These are phyloP conservation scores for Plasmodium gonderi DNA, from an alignment of 169 alveolate species.

Conservation along the genomic window DNA sequence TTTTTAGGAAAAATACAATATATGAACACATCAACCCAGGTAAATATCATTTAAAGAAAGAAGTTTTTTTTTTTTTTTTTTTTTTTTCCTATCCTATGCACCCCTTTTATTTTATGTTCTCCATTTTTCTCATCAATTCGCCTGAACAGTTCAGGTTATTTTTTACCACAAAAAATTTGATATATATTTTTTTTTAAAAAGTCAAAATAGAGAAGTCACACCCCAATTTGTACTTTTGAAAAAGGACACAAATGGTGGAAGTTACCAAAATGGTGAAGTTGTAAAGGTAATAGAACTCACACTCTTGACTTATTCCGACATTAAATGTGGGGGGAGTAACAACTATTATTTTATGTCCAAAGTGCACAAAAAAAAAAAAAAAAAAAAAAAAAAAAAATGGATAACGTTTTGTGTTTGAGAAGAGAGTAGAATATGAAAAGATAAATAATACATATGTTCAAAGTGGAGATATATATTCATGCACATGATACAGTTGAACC, in stretches of 20 bases:
- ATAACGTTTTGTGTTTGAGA: too few relatives aligned
- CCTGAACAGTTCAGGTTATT: background rate
- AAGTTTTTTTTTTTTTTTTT: background rate
- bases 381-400: slow-evolving; percentile 11
- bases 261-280: background rate
- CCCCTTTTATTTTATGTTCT: background rate
- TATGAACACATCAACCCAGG: background rate
- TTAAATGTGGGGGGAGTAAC: background rate
- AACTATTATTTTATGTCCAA: background rate
- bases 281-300: background rate
- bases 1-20: too few relatives aligned
- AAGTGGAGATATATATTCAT: too few relatives aligned
- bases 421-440: too few relatives aligned
- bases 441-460: too few relatives aligned
- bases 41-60: background rate
- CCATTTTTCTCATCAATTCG: background rate
- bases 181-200: background rate
- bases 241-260: background rate
- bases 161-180: background rate
- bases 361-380: background rate
- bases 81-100: background rate
- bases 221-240: too few relatives aligned
- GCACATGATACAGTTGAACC: too few relatives aligned
- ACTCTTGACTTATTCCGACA: background rate
- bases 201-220: too few relatives aligned